phyloP scores from a whole-genome alignment of 2,329 filamentous ascomycete species.

The Cladorrhinum sp. region DNA sequence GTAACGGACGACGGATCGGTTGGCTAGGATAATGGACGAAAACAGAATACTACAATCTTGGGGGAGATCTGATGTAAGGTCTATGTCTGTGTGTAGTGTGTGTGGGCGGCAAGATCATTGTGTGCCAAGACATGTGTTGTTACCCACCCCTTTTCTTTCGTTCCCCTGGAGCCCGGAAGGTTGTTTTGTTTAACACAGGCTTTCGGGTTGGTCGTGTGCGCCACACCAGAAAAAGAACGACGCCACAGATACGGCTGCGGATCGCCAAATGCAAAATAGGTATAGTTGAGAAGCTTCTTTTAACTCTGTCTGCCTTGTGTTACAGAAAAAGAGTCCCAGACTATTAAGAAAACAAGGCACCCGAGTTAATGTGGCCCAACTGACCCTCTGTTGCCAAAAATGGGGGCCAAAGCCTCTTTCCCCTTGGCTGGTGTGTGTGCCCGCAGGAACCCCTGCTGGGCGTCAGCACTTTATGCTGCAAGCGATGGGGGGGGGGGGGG shows the following conservation, averaged over 20 bases:
- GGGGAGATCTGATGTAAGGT: background rate
- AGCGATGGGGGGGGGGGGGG: background rate
- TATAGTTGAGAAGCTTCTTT: background rate
- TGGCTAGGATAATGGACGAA: background rate
- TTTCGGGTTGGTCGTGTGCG: no score
- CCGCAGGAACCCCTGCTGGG: background rate
- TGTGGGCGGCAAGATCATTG: no score
- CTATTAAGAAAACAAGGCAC: background rate
- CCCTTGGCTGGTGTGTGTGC: background rate
- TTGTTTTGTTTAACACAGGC: no score
- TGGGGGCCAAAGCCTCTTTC: background rate
- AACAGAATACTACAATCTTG: background rate
- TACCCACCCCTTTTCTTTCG: background rate
- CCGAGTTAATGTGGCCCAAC: background rate
- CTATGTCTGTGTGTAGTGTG: background rate
- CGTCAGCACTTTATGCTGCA: conserved; percentile 17
- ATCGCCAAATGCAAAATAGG: background rate
- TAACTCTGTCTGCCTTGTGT: background rate
- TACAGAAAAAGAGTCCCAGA: background rate
- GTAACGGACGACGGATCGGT: background rate
- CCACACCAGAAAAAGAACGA: no score
- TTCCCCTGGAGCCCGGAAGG: background rate
- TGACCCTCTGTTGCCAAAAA: background rate
- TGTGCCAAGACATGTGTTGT: conserved; percentile 4
- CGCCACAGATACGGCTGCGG: background rate